Base-by-base conservation (phyloP, 169 alveolate species). In the Plasmodium vinckei region DNA sequence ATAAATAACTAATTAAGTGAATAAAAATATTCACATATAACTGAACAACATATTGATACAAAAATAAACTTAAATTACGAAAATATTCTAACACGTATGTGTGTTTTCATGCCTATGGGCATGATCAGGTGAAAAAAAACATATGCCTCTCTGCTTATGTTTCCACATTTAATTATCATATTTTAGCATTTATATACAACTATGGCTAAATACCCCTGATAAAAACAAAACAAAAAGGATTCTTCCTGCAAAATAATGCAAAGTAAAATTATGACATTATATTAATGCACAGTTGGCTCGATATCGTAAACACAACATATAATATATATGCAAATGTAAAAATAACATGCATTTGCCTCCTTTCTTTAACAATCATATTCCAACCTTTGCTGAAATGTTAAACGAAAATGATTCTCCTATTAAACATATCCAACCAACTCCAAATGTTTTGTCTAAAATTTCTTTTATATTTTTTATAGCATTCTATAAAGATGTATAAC, bases 381-480 rank as follows among this genome's bases (percentile, higher is more conserved):
- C 21, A 49, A 84, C 91, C 63, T 84, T 84, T 46, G 91, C 91
- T 23, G 91, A 84, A 13, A 84, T 84, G 59, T 84, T 84, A 44
- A 84, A 84, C 46, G 91, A 84, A 61, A 84, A 84, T 21, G 91
- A 84, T 53, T 84, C 91, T 49, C 91, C 91, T 25, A 84, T 84
- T 17, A 84, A 19, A 25, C 91, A 84, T 47, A 84, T 65, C 91
- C 91, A 84, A 6, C 91, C 91, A 21, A 54, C n/a, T 17, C 91
- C 91, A 57, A 63, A 84, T n/a, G 64, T 84, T 69, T 57, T 84
- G 51, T 84, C 91, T 54, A 84, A 60, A 69, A 15, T 84, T 69
- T 84, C 91, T 69, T 84, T 84, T 84, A 84, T 69, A 44, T 84
- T 84, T 19, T 84, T 84, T 84, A 84, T 84, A 51, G 87, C 91